phyloP scores from a whole-genome alignment of 306 rosid species.

The Carpinus fangiana region DNA sequence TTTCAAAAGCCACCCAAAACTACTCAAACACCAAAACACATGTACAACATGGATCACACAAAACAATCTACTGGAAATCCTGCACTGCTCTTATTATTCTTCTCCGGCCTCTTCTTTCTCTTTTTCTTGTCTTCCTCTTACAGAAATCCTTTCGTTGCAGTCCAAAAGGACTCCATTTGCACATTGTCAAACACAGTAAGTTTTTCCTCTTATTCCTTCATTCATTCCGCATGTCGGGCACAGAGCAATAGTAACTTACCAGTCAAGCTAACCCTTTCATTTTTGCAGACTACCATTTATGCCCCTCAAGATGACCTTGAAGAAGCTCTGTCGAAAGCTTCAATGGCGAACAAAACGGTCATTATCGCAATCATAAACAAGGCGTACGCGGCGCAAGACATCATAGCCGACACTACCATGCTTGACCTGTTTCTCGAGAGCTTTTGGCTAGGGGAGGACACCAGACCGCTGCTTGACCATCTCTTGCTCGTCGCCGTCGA shows the following conservation, averaged over 20 bases:
- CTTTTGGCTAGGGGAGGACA: slow-evolving; percentile 74
- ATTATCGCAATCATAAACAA: slow-evolving; percentile 59
- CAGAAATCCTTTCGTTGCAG: slow-evolving; percentile 15
- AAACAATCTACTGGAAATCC: slow-evolving; percentile 29
- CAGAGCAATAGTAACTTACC: too few species aligned
- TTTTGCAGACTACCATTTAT: slow-evolving; percentile 10
- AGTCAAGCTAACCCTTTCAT: too few species aligned
- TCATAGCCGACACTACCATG: slow-evolving; percentile 47
- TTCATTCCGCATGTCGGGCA: not conserved
- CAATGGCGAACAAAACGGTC: slow-evolving; percentile 63
- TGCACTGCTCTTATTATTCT: slow-evolving; percentile 29
- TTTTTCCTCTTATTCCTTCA: not conserved
- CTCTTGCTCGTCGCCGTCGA: slow-evolving; percentile 68
- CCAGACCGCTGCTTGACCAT: slow-evolving; percentile 44
- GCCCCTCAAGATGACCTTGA: slow-evolving; percentile 45
- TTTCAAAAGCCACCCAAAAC: too few species aligned
- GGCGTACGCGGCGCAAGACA: slow-evolving; percentile 66
- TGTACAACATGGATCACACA: slow-evolving; percentile 25
- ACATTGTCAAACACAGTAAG: slow-evolving; percentile 28
- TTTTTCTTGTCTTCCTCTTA: slow-evolving; percentile 41
- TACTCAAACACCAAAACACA: not conserved
- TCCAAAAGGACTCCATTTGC: slow-evolving; percentile 12
- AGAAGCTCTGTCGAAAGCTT: slow-evolving; percentile 45
- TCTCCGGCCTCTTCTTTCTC: slow-evolving; percentile 32
- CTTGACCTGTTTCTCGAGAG: slow-evolving; percentile 69